These are phyloP conservation scores for Misopates orontium DNA, from an alignment of 257 asterid species.

Conservation along the genomic window DNA sequence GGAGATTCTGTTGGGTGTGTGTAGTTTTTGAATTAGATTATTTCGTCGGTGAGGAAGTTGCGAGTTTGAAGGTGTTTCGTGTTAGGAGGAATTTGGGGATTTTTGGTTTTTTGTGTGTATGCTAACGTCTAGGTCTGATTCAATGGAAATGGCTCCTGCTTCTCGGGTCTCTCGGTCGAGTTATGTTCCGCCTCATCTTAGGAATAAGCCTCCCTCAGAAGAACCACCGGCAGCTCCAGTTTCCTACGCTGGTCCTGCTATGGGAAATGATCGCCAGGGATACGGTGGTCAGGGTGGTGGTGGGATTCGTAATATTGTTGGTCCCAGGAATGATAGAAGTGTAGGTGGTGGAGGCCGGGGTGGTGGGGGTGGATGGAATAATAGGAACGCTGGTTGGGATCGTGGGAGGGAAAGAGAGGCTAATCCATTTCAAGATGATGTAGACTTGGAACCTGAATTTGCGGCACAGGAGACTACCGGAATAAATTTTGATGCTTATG, in stretches of 20 bases:
- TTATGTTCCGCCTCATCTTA: constrained; percentile 90
- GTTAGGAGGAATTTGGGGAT: constrained; percentile 27
- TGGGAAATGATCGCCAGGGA: constrained; percentile 44
- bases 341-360: constrained; percentile 38
- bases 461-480: constrained; percentile 48
- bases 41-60: constrained; percentile 25
- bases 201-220: constrained; percentile 62
- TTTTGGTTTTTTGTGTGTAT: constrained; percentile 45
- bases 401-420: constrained; percentile 65
- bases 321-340: constrained; percentile 44
- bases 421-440: constrained; percentile 55
- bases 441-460: constrained; percentile 39
- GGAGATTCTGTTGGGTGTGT: constrained; percentile 36
- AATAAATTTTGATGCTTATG: constrained; percentile 62
- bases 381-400: constrained; percentile 61
- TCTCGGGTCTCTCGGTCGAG: constrained; percentile 44
- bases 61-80: constrained; percentile 28
- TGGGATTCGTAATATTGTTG: constrained; percentile 41
- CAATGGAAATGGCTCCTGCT: constrained; percentile 53
- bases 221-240: constrained; percentile 45
- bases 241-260: constrained; percentile 43
- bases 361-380: constrained; percentile 57
- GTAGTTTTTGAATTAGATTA: constrained; percentile 35
- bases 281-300: constrained; percentile 42
- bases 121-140: constrained; percentile 89